Conservation (phyloP, 2,329 filamentous ascomycete species). For the Neofusicoccum kwambonambiense region DNA sequence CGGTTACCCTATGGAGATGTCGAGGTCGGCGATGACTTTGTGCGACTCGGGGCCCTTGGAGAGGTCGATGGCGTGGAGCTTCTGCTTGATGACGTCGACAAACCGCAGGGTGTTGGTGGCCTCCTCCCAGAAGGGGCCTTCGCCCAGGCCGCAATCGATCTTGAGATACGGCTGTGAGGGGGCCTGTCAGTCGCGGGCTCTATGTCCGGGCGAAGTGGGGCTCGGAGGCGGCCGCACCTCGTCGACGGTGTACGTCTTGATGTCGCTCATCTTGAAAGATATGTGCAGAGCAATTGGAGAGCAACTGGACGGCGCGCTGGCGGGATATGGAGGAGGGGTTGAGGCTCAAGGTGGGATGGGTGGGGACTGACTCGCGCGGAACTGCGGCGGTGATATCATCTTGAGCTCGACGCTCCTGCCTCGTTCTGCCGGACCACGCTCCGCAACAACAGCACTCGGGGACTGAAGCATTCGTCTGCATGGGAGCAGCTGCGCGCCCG, state of each 20-base stretch:
- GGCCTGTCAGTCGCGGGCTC: not conserved
- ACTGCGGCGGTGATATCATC: constrained; percentile 4
- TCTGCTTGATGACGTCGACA: constrained; percentile 78
- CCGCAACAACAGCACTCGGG: not conserved
- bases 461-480: too few species aligned
- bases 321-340: not conserved
- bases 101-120: constrained; percentile 67
- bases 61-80: constrained; percentile 70
- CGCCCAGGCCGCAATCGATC: constrained; percentile 65
- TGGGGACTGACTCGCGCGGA: not conserved
- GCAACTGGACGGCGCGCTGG: not conserved
- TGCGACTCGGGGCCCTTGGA: constrained; percentile 60
- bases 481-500: too few species aligned
- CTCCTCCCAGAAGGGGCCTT: constrained; percentile 73
- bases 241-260: constrained; percentile 17
- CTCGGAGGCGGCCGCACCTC: not conserved
- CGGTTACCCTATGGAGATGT: constrained; percentile 53
- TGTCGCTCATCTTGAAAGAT: constrained; percentile 1
- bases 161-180: constrained; percentile 53
- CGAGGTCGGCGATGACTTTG: constrained; percentile 55
- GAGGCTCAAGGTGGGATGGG: not conserved
- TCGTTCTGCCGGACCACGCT: not conserved
- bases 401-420: not conserved
- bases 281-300: not conserved
- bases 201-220: not conserved